These are phyloP conservation scores for Penstemon davidsonii DNA, from an alignment of 257 asterid species.

Conservation along the genomic window DNA sequence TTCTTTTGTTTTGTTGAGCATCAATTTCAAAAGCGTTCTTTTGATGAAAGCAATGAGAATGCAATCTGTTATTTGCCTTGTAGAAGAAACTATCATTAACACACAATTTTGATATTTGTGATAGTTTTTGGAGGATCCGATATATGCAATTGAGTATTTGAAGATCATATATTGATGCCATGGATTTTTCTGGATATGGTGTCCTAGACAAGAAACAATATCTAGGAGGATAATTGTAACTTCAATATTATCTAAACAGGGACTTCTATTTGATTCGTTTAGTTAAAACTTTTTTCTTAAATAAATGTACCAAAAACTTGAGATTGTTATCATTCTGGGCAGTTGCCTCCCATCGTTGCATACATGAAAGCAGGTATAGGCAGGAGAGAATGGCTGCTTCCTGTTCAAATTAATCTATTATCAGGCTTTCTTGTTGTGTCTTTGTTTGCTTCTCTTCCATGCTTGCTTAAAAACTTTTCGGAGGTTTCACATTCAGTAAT, in stretches of 20 bases:
- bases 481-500: constrained; percentile 11
- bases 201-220: constrained; percentile 15
- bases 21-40: constrained; percentile 11
- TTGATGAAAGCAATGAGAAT: background rate
- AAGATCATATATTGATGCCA: background rate
- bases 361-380: constrained; percentile 19
- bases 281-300: constrained; percentile 10
- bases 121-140: background rate
- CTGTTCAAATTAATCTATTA: background rate
- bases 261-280: background rate
- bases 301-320: constrained; percentile 9
- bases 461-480: constrained; percentile 10
- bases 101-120: constrained; percentile 11
- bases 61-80: background rate
- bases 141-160: background rate
- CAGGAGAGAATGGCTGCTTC: constrained; percentile 11
- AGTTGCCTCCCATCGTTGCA: constrained; percentile 18
- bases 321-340: constrained; percentile 9
- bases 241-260: background rate
- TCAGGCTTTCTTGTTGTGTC: background rate
- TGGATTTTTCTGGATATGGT: constrained; percentile 18
- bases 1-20: constrained; percentile 4
- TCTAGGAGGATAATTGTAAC: constrained; percentile 1
- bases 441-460: constrained; percentile 21
- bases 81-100: background rate